Percentiles rank a stretch among this genome's conserved stretches.
phyloP scores from a whole-genome alignment of 192 early-diverging fungal species.

The Coemansia asiatica region DNA sequence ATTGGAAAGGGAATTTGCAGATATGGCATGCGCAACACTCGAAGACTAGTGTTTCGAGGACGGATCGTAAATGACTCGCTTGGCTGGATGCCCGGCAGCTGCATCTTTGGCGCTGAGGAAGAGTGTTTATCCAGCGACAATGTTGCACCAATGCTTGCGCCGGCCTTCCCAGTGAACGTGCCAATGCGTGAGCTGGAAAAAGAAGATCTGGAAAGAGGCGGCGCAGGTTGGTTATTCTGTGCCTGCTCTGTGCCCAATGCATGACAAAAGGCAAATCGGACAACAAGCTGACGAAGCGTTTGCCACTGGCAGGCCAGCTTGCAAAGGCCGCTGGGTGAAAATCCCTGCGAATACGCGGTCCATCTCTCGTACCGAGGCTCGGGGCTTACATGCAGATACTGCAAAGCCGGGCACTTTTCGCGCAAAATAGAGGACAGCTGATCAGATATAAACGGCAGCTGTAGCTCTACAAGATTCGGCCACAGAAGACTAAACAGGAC shows the following conservation, averaged over 20 bases:
- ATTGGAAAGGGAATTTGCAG: conserved; percentile 36
- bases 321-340: conserved; percentile 33
- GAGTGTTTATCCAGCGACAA: not conserved
- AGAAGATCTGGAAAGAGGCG: conserved; percentile 24
- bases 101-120: conserved; percentile 1
- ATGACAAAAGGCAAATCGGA: conserved; percentile 41
- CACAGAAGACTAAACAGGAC: conserved; percentile 48
- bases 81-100: conserved; percentile 24
- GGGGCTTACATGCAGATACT: conserved; percentile 33
- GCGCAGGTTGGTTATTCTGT: not conserved
- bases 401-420: conserved; percentile 44
- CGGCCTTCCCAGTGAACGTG: conserved; percentile 6
- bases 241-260: conserved; percentile 5
- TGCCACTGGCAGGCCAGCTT: conserved; percentile 41
- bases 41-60: conserved; percentile 22
- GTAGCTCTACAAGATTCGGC: conserved; percentile 35
- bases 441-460: conserved; percentile 49
- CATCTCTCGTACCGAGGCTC: conserved; percentile 53
- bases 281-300: conserved; percentile 38
- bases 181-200: conserved; percentile 24
- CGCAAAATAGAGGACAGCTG: conserved; percentile 20
- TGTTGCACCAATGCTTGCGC: conserved; percentile 16
- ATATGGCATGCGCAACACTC: conserved; percentile 40
- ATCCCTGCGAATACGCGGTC: conserved; percentile 42
- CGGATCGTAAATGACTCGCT: conserved; percentile 30